Evolutionary conservation across 2,329 filamentous ascomycete species (phyloP).

Genomic region (Aspergillus ibericus): DNA sequence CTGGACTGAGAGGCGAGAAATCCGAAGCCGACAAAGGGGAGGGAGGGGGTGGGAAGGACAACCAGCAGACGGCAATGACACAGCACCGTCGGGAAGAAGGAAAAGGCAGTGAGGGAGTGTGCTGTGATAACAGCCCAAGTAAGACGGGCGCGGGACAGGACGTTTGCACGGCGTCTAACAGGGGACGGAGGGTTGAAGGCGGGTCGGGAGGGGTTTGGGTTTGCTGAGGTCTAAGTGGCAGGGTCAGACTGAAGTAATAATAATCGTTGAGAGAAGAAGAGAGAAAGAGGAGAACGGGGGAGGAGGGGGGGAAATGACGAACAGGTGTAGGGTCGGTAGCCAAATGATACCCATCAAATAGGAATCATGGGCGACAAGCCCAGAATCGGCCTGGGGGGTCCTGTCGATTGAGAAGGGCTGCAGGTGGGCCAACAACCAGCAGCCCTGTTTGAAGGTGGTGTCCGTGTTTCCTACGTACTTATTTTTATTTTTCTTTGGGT

Average conservation of each 20-base stretch:
- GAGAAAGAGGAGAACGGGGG: neutral
- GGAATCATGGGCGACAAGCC: slow-evolving; percentile 13
- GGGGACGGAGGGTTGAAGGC: slow-evolving; percentile 17
- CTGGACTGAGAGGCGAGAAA: neutral
- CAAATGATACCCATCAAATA: slow-evolving; percentile 15
- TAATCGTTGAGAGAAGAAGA: slow-evolving; percentile 5
- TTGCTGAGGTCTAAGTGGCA: slow-evolving; percentile 18
- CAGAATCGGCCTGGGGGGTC: slow-evolving; percentile 12
- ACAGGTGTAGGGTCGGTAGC: slow-evolving; percentile 1
- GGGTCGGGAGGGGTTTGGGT: slow-evolving; percentile 23
- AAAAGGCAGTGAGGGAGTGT: neutral
- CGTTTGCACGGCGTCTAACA: slow-evolving; percentile 31
- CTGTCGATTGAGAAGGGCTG: slow-evolving; percentile 19
- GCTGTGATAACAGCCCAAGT: neutral
- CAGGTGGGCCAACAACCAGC: slow-evolving; percentile 16
- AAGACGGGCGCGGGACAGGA: slow-evolving; percentile 20
- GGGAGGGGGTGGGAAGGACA: neutral
- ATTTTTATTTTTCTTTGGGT: slow-evolving; percentile 5
- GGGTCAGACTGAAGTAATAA: slow-evolving; percentile 13
- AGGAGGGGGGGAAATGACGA: slow-evolving; percentile 4
- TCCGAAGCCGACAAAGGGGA: neutral
- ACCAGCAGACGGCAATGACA: neutral
- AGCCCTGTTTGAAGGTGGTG: slow-evolving; percentile 13
- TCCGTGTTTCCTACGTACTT: neutral
- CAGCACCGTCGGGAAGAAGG: neutral